Evolutionary conservation across 345 rosid genomes (phyloP).

Genomic region (Pistacia atlantica): DNA sequence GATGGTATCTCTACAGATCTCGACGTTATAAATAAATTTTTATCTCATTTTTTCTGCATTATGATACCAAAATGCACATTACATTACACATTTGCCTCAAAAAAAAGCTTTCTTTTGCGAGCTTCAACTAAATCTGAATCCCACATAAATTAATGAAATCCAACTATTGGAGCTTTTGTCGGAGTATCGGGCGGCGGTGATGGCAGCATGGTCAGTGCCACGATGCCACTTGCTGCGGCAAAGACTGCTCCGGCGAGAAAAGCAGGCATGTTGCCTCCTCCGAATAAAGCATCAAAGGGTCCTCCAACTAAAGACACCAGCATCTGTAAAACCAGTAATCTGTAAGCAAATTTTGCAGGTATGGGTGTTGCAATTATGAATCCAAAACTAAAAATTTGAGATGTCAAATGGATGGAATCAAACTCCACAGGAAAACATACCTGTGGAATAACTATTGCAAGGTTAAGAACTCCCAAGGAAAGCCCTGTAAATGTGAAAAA

Average conservation of each 20-base stretch:
- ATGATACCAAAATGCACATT: neutral
- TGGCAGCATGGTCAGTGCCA: constrained; percentile 69
- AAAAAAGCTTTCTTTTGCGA: neutral
- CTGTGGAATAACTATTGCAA: constrained; percentile 84
- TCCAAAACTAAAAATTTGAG: too few species aligned
- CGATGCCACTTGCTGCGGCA: constrained; percentile 55
- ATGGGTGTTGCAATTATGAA: neutral
- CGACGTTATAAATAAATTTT: too few species aligned
- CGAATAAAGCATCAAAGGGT: constrained; percentile 67
- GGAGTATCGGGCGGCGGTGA: constrained; percentile 62
- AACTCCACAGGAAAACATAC: constrained; percentile 25
- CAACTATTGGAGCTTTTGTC: constrained; percentile 16
- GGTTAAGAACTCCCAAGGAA: constrained; percentile 79
- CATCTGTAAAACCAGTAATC: constrained; percentile 45
- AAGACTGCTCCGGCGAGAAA: constrained; percentile 69
- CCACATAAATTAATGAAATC: neutral
- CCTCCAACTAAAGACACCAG: constrained; percentile 68
- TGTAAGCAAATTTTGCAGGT: neutral
- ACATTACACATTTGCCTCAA: neutral
- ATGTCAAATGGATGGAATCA: too few species aligned
- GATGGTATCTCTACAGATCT: neutral
- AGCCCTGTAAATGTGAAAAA: constrained; percentile 47
- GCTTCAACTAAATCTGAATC: too few species aligned
- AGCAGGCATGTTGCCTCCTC: constrained; percentile 89
- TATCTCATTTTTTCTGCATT: too few species aligned